phyloP scores from a whole-genome alignment of 495 filamentous ascomycete genomes.

The Aspergillus sclerotioniger region DNA sequence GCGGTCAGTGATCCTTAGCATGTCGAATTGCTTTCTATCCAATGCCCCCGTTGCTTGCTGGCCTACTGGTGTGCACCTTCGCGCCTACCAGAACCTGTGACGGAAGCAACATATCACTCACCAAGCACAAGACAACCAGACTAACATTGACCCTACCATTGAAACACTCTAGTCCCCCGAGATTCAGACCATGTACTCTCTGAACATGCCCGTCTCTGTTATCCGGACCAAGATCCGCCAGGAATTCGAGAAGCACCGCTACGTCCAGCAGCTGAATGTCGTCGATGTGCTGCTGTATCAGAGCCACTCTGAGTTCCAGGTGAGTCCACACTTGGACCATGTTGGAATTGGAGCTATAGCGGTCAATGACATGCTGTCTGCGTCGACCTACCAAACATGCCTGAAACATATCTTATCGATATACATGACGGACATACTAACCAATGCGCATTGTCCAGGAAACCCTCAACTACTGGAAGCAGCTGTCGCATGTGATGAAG shows the following conservation, averaged over 20 bases:
- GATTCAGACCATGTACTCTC: constrained; percentile 91
- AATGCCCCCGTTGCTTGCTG: background rate
- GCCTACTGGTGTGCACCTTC: background rate
- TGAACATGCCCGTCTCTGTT: constrained; percentile 81
- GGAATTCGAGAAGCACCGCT: constrained; percentile 95
- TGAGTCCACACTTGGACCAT: constrained; percentile 22
- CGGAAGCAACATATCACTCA: background rate
- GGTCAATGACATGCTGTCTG: too few species aligned
- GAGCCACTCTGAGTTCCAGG: constrained; percentile 88
- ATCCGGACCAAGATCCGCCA: constrained; percentile 94
- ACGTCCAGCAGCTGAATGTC: constrained; percentile 80
- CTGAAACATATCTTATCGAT: background rate
- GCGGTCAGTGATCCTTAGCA: constrained; percentile 61
- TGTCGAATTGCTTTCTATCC: background rate
- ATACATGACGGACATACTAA: background rate
- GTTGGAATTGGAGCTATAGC: background rate
- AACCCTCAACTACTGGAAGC: constrained; percentile 99
- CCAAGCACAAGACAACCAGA: background rate
- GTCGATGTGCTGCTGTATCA: constrained; percentile 87
- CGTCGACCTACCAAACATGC: background rate
- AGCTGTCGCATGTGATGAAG: constrained; percentile 92
- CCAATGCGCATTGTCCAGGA: constrained; percentile 59
- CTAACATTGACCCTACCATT: constrained; percentile 15
- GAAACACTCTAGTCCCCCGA: constrained; percentile 72
- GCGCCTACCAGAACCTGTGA: background rate